Base-by-base conservation (phyloP, 192 early-diverging fungal species). In the Gaertneriomyces sp. region DNA sequence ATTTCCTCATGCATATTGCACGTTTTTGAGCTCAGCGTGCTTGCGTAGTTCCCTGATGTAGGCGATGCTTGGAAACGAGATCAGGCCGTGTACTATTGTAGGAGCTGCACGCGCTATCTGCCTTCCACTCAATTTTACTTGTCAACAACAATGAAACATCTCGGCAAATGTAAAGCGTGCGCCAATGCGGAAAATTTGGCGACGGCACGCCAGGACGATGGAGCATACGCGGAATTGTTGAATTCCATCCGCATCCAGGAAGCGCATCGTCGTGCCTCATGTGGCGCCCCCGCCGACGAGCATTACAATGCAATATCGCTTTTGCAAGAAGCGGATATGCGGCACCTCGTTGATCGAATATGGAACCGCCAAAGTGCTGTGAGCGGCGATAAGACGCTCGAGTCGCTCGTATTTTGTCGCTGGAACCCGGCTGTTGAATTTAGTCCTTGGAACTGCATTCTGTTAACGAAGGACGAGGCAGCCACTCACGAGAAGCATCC, bases 81-180 rank as follows among this genome's bases (percentile, higher is more conserved):
- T 20, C 73, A 75, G 40, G 69, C 81, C 8, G 83, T 85, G 20
- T 85, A 85, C 68, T 83, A 85, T 57, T 85, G 83, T 58, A 61
- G 77, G n/a, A 68, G 77, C 14, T 85, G 83, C 68, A 83, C 77
- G 12, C 67, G 70, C 45, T 85, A 85, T 62, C 66, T 81, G 52
- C 72, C 83, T n/a, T 83, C 80, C 9, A 85, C 83, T 6, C 69
- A 74, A 43, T 85, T 85, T 45, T 85, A 85, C 67, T 73, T 85
- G n/a, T 82, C 82, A 4, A 85, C 83, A 6, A 85, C 79, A 10
- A 17, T 85, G 38, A 74, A 60, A 12, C 73, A 85, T 44, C 67
- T 85, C 10, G 83, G 83, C 17, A 77, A 74, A 53, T 85, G 83
- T 69, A 79, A 79, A 66, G 58, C 58, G 6, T 85, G 83, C 72